These are phyloP conservation scores for Striga asiatica DNA, from an alignment of 257 asterid genomes.

Conservation along the genomic window DNA sequence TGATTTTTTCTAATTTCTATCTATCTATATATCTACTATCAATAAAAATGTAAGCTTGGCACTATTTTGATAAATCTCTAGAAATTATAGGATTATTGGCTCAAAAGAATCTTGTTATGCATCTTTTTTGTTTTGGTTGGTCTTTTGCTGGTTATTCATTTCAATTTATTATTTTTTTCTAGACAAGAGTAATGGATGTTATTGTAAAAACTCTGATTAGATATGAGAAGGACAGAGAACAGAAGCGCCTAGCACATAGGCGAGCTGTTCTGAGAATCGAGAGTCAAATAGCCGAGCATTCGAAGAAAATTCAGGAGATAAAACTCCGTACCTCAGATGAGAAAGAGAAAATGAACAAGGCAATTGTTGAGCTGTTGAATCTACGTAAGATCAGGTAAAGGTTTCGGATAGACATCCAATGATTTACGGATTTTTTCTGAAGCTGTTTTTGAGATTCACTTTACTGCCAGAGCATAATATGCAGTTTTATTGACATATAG, in stretches of 20 bases:
- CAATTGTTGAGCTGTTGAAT: conserved; percentile 41
- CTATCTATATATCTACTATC: background rate
- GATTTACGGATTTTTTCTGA: background rate
- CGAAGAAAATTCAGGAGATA: conserved; percentile 42
- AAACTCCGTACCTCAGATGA: conserved; percentile 34
- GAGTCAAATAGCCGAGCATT: conserved; percentile 45
- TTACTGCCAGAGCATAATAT: background rate
- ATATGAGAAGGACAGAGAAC: conserved; percentile 53
- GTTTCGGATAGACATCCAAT: background rate
- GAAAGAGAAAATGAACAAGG: conserved; percentile 39
- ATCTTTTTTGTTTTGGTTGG: background rate
- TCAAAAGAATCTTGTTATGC: background rate
- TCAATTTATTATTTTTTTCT: background rate
- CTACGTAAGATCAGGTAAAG: conserved; percentile 47
- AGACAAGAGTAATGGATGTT: too few relatives aligned
- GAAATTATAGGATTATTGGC: background rate
- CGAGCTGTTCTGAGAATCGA: conserved; percentile 59
- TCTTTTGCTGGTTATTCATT: background rate
- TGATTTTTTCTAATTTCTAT: background rate
- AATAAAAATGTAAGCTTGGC: background rate
- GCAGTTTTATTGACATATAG: background rate
- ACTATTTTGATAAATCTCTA: background rate
- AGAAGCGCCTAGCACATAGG: conserved; percentile 50
- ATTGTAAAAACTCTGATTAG: conserved; percentile 18
- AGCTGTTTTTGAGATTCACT: background rate